phyloP scores from a whole-genome alignment of 176 grass and related monocot species.

The Juncus effusus region DNA sequence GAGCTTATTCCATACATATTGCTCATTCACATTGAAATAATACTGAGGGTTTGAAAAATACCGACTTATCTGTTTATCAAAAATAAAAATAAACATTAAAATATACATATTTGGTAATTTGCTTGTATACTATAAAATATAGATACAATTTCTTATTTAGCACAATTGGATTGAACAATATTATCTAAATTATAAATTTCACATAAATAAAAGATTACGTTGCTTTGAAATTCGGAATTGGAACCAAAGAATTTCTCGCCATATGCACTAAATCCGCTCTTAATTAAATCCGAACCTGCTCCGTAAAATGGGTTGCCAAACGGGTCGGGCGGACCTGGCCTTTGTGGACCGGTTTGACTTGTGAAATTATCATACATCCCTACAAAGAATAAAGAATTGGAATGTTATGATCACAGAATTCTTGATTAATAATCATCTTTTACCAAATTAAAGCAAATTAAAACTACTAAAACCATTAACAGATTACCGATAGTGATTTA shows the following conservation, averaged over 20 bases:
- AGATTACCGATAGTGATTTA: too few relatives aligned
- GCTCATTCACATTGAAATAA: constrained; percentile 96
- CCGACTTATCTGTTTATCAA: constrained; percentile 49
- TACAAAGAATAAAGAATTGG: constrained; percentile 31
- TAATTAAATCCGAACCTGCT: constrained; percentile 59
- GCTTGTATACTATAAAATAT: too few relatives aligned
- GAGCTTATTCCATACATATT: constrained; percentile 87
- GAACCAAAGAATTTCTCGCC: constrained; percentile 68
- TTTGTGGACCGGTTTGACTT: constrained; percentile 39
- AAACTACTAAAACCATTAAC: too few relatives aligned
- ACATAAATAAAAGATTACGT: constrained; percentile 35
- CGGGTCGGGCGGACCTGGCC: constrained; percentile 51
- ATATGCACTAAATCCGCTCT: constrained; percentile 59
- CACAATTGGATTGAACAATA: not conserved
- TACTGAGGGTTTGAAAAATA: constrained; percentile 90
- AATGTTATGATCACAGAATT: too few relatives aligned
- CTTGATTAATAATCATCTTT: too few relatives aligned
- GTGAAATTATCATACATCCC: constrained; percentile 65
- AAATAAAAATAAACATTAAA: constrained; percentile 16
- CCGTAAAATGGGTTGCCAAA: constrained; percentile 68
- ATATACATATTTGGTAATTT: too few relatives aligned
- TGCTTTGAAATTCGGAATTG: constrained; percentile 95
- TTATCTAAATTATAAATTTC: too few relatives aligned
- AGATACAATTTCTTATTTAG: not conserved
- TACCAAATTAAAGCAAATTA: too few relatives aligned